Evolutionary conservation across 345 rosid species (phyloP).

Genomic region (Passiflora organensis): DNA sequence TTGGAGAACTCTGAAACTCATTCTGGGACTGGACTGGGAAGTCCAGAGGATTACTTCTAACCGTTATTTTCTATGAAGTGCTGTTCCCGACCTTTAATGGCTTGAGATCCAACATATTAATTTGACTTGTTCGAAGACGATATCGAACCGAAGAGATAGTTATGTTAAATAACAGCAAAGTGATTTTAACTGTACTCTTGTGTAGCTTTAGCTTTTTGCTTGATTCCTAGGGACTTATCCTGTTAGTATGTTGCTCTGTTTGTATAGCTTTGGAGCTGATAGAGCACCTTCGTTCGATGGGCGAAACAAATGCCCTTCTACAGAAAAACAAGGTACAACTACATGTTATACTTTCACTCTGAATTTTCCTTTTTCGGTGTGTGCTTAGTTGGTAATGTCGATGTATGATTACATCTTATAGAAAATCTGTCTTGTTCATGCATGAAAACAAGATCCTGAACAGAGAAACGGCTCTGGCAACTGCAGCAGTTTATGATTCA

Average conservation of each 20-base stretch:
- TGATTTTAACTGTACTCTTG: background rate
- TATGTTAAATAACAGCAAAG: too few relatives aligned
- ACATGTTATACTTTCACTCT: background rate
- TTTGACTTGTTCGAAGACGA: too few relatives aligned
- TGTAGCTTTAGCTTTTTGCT: background rate
- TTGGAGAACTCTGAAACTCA: background rate
- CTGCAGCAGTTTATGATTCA: constrained; percentile 93
- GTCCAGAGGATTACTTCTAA: too few relatives aligned
- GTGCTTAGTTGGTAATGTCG: background rate
- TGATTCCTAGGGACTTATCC: background rate
- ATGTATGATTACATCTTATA: background rate
- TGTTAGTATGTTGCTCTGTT: background rate
- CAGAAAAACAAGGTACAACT: constrained; percentile 61
- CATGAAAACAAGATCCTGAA: constrained; percentile 49
- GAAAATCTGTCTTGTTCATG: constrained; percentile 2
- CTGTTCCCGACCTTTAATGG: too few relatives aligned
- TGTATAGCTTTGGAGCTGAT: constrained; percentile 80
- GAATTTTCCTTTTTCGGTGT: background rate
- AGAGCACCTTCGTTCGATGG: constrained; percentile 94
- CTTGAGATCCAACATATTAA: too few relatives aligned
- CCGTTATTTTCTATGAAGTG: too few relatives aligned
- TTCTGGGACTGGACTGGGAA: too few relatives aligned
- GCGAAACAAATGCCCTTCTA: constrained; percentile 93
- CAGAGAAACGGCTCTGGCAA: constrained; percentile 86
- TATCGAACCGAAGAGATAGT: too few relatives aligned